Evolutionary conservation across 768 basidiomycete genomes (phyloP).

Genomic region (Leccinellum albellum): DNA sequence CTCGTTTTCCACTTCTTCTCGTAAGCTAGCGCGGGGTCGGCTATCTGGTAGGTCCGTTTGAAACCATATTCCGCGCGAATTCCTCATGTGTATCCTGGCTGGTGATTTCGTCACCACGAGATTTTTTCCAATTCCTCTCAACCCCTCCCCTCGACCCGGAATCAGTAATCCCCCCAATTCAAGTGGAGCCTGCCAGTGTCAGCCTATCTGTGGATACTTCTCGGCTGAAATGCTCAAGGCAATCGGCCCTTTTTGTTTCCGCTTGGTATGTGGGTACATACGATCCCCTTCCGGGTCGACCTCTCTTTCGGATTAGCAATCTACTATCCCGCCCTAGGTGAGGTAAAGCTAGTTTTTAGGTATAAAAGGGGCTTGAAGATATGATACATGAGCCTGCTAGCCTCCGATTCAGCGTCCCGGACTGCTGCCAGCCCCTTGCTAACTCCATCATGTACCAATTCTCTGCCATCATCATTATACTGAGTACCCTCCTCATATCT

Average conservation of each 20-base stretch:
- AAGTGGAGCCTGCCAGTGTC: conserved; percentile 6
- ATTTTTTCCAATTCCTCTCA: conserved; percentile 5
- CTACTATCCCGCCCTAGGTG: conserved; percentile 21
- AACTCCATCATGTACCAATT: conserved; percentile 18
- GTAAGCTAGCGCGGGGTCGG: conserved; percentile 5
- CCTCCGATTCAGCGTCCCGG: conserved; percentile 1
- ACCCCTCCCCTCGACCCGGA: conserved; percentile 8
- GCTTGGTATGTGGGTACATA: conserved; percentile 16
- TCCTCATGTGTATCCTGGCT: conserved; percentile 19
- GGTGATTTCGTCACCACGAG: conserved; percentile 19
- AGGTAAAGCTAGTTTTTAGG: conserved; percentile 25
- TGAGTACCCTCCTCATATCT: conserved; percentile 43
- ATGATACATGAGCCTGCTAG: conserved; percentile 1
- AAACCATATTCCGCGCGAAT: conserved; percentile 15
- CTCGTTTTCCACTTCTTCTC: conserved; percentile 8
- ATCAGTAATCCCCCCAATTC: conserved; percentile 15
- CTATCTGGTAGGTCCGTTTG: conserved; percentile 11
- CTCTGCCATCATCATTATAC: conserved; percentile 29
- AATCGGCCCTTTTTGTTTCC: conserved; percentile 24
- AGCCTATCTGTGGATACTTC: conserved; percentile 9
- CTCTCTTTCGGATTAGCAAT: conserved; percentile 20
- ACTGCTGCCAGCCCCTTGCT: neutral
- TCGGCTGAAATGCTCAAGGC: conserved; percentile 17
- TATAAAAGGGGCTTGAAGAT: conserved; percentile 25
- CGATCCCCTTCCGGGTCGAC: conserved; percentile 31